Conservation (phyloP, 2,329 filamentous ascomycete genomes). For the Claviceps sorghi region DNA sequence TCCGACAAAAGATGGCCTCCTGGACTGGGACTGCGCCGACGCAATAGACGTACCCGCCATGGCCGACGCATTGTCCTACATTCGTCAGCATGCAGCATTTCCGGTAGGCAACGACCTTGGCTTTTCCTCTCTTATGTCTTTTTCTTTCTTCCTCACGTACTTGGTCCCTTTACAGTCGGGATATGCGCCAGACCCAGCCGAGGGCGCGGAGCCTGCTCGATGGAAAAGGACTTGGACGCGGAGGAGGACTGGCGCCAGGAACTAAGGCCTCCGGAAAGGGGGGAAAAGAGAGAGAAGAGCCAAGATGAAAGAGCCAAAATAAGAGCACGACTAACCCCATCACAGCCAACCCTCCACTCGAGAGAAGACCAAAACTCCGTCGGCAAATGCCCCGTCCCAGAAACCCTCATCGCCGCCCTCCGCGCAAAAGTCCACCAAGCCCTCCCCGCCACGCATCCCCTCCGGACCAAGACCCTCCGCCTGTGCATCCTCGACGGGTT, state of each 20-base stretch:
- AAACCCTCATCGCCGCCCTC: constrained; percentile 29
- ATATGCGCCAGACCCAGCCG: too few relatives aligned
- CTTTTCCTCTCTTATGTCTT: not conserved
- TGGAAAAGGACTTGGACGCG: too few relatives aligned
- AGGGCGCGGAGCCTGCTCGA: too few relatives aligned
- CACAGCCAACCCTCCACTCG: constrained; percentile 17
- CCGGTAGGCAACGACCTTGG: constrained; percentile 27
- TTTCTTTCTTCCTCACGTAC: not conserved
- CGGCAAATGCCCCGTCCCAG: constrained; percentile 37
- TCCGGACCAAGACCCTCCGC: constrained; percentile 18
- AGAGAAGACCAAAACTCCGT: constrained; percentile 48
- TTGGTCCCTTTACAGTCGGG: not conserved
- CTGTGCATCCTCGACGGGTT: constrained; percentile 81
- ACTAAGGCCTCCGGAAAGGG: too few relatives aligned
- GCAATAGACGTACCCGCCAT: constrained; percentile 61
- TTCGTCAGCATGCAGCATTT: constrained; percentile 52
- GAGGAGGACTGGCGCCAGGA: too few relatives aligned
- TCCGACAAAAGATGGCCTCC: constrained; percentile 43
- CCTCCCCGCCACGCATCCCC: constrained; percentile 27
- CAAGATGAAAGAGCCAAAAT: not conserved
- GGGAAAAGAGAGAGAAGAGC: not conserved
- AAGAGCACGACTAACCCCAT: not conserved
- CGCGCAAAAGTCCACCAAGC: constrained; percentile 33
- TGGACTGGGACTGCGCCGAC: constrained; percentile 86
- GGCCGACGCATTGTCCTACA: constrained; percentile 50